Conservation (phyloP, 768 basidiomycete species). For the Dentipellis fragilis region DNA sequence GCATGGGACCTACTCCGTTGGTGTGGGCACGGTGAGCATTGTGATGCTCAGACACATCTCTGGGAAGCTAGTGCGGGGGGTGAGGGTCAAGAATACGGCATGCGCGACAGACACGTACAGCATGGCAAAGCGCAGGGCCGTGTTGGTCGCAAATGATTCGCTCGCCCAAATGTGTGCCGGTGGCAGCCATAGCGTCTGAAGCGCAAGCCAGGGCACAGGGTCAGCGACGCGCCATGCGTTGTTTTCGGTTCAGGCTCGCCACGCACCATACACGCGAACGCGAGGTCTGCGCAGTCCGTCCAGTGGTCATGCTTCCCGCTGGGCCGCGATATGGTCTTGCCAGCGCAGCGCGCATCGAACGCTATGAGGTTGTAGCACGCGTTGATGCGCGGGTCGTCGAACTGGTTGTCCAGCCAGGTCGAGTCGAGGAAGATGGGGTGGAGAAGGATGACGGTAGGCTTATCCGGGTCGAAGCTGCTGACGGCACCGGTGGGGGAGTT, state of each 20-base stretch:
- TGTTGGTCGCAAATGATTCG: conserved; percentile 15
- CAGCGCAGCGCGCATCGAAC: conserved; percentile 19
- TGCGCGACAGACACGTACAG: conserved; percentile 4
- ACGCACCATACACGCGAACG: conserved; percentile 15
- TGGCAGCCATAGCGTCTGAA: conserved; percentile 16
- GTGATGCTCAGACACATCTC: conserved; percentile 14
- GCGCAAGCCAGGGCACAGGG: not conserved
- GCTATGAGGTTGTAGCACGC: conserved; percentile 18
- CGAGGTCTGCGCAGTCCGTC: conserved; percentile 21
- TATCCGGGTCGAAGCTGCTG: conserved; percentile 15
- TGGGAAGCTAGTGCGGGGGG: conserved; percentile 7
- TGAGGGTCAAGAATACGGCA: not conserved
- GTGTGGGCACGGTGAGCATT: conserved; percentile 7
- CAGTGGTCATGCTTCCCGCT: conserved; percentile 18
- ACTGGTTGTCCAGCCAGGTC: conserved; percentile 18
- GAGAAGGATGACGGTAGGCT: conserved; percentile 18
- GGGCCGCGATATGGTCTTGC: conserved; percentile 11
- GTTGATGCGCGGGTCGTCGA: conserved; percentile 18
- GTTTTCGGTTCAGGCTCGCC: too few species aligned
- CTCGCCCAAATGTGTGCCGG: conserved; percentile 19
- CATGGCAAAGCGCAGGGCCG: conserved; percentile 16
- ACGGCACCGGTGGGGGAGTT: conserved; percentile 17
- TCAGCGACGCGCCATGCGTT: not conserved
- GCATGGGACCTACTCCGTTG: conserved; percentile 5
- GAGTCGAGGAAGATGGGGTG: conserved; percentile 19